phyloP scores from a whole-genome alignment of 2,329 filamentous ascomycete species.

The Didymella pomorum region DNA sequence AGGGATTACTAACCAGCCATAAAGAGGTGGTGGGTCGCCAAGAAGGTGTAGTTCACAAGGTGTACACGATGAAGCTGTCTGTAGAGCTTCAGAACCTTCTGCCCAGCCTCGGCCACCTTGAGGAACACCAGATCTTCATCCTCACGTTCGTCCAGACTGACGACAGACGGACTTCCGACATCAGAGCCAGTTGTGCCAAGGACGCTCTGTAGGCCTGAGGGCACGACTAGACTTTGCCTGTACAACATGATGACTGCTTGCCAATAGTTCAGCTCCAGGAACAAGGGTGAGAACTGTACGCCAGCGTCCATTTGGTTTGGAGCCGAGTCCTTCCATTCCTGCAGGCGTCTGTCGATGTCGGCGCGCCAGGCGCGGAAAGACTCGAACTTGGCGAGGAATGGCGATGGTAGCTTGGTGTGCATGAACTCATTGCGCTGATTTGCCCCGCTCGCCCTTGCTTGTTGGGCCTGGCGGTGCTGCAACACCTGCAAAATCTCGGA shows the following conservation, averaged over 20 bases:
- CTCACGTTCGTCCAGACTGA: constrained; percentile 71
- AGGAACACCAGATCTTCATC: constrained; percentile 93
- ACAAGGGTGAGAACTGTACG: constrained; percentile 87
- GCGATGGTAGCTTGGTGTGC: constrained; percentile 80
- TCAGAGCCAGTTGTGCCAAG: constrained; percentile 66
- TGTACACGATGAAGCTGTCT: constrained; percentile 86
- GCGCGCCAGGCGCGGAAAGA: constrained; percentile 88
- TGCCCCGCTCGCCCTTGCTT: constrained; percentile 71
- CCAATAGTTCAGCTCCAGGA: constrained; percentile 96
- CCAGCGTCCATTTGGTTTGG: constrained; percentile 81
- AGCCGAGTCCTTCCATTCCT: constrained; percentile 85
- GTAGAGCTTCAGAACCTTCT: constrained; percentile 90
- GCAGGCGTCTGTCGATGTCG: constrained; percentile 83
- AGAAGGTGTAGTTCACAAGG: constrained; percentile 93
- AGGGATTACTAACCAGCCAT: constrained; percentile 75
- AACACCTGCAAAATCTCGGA: constrained; percentile 95
- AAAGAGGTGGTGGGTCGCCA: constrained; percentile 95
- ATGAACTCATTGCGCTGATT: constrained; percentile 75
- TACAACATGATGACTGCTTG: constrained; percentile 97
- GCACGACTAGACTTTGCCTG: constrained; percentile 86
- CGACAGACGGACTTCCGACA: constrained; percentile 64
- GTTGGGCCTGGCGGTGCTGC: constrained; percentile 88
- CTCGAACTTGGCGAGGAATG: constrained; percentile 83
- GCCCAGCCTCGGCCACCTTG: constrained; percentile 93
- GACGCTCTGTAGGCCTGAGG: constrained; percentile 83